phyloP scores from a whole-genome alignment of 2,329 filamentous ascomycete genomes.

The Amylocarpus encephaloides region DNA sequence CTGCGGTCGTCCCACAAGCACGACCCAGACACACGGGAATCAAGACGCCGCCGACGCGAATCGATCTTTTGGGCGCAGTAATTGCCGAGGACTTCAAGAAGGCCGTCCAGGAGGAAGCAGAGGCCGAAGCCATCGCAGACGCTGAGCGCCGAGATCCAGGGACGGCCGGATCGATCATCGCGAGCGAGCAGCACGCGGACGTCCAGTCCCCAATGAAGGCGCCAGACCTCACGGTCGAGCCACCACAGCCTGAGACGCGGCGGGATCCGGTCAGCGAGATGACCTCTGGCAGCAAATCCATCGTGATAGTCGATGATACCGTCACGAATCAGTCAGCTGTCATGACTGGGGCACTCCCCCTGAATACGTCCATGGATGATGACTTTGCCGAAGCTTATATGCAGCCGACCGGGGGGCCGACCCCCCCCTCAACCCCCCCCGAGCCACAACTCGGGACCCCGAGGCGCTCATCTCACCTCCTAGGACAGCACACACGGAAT shows the following conservation, averaged over 20 bases:
- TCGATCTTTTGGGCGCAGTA: constrained; percentile 76
- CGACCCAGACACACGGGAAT: constrained; percentile 38
- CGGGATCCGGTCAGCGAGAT: constrained; percentile 23
- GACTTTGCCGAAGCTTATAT: constrained; percentile 48
- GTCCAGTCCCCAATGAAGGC: constrained; percentile 24
- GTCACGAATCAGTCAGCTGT: constrained; percentile 42
- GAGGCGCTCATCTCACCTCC: constrained; percentile 48
- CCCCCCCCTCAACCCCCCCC: constrained; percentile 57
- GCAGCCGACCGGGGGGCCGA: constrained; percentile 45
- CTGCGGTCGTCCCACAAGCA: constrained; percentile 53
- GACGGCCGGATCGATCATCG: constrained; percentile 19
- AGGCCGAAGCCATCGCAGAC: constrained; percentile 38
- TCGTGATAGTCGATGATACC: constrained; percentile 66
- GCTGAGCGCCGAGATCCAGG: constrained; percentile 26
- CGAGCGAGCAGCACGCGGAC: constrained; percentile 13
- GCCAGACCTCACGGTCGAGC: constrained; percentile 22
- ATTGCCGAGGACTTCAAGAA: constrained; percentile 73
- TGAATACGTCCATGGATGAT: constrained; percentile 46
- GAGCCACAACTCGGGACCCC: constrained; percentile 40
- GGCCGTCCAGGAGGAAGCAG: constrained; percentile 62
- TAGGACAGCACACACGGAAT: constrained; percentile 38
- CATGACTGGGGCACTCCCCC: constrained; percentile 40
- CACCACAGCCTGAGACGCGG: constrained; percentile 8
- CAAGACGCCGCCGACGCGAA: constrained; percentile 54
- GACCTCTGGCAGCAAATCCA: constrained; percentile 80